phyloP scores from a whole-genome alignment of 73 alveolate genomes.

The Breviolum minutum region DNA sequence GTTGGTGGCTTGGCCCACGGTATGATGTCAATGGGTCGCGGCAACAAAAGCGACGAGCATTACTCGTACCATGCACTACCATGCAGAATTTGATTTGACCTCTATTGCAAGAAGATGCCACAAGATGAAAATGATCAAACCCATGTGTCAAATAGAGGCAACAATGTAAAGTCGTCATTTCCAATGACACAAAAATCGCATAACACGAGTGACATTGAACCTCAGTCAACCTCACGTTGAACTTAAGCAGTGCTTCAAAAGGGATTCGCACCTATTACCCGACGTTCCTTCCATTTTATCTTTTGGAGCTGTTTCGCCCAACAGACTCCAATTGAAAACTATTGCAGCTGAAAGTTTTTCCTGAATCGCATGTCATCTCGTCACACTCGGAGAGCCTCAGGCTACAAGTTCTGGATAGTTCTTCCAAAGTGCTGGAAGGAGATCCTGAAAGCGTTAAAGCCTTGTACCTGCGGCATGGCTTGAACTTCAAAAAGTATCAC shows the following conservation, averaged over 20 bases:
- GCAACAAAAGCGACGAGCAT: neutral
- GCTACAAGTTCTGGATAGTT: neutral
- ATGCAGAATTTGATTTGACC: too few relatives aligned
- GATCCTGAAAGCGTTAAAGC: slow-evolving; percentile 28
- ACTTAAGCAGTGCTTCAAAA: too few relatives aligned
- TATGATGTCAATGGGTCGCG: too few relatives aligned
- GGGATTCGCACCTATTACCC: too few relatives aligned
- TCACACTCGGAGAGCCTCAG: neutral
- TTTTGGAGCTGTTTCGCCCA: too few relatives aligned
- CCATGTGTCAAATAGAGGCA: too few relatives aligned
- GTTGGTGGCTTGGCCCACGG: neutral
- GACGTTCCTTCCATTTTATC: neutral
- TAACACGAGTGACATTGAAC: neutral
- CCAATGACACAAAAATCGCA: neutral
- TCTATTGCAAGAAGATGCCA: too few relatives aligned
- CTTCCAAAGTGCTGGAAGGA: neutral
- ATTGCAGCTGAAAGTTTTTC: too few relatives aligned
- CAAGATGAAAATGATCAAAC: too few relatives aligned
- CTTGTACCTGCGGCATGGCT: slow-evolving; percentile 4
- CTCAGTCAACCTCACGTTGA: neutral
- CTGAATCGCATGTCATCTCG: too few relatives aligned
- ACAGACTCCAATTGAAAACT: too few relatives aligned
- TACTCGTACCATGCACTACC: neutral
- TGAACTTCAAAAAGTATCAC: too few relatives aligned
- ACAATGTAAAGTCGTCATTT: neutral